Evolutionary conservation across 2,329 filamentous ascomycete species (phyloP), one percentile per base, ranked within the genome.

Genomic region (Pyricularia grisea): DNA sequence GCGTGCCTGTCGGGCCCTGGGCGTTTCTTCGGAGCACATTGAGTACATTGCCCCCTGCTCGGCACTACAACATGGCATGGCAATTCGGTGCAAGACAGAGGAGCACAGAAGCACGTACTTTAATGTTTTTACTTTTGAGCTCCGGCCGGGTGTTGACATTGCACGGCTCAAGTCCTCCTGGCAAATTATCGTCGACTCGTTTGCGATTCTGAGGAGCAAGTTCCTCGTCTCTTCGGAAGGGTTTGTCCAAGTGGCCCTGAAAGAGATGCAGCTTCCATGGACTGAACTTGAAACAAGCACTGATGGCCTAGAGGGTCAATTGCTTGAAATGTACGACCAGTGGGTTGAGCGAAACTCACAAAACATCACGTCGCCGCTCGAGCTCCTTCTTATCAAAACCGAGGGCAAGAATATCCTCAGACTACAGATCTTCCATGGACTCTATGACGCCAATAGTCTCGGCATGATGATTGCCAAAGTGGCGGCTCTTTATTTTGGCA

Each of bases 401-500:
- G 9, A 23, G 4, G 68, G 69, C 0, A 73, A 72, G 1, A 73
- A 74, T 7, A 71, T 82, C 0, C 78, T 97, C 36, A 78, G 83
- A 2, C 74, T 97, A 2, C 85, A 90, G 65, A 88, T 96, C 0
- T 97, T 97, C 78, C 94, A 97, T 76, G 93, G 87, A 0, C 77
- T 97, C 0, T 97, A 97, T 73, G 94, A 97, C 77, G 94, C 93
- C 1, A 90, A 86, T 72, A 94, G 93, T 71, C 84, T 97, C 58
- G 83, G 85, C 1, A 77, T 92, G 28, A 83, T 97, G 58, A 82
- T 97, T 25, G 76, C 85, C 3, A 78, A 83, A 25, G 81, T 96
- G 2, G 78, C 80, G 31, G 74, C 79, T 3, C 79, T 82, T 4
- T 92, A 92, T 73, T 72, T 74, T 1, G 50, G 20, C 74, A 74